These are phyloP conservation scores for Chytridiales sp. DNA, from an alignment of 371 early-diverging fungal genomes.

Conservation along the genomic window DNA sequence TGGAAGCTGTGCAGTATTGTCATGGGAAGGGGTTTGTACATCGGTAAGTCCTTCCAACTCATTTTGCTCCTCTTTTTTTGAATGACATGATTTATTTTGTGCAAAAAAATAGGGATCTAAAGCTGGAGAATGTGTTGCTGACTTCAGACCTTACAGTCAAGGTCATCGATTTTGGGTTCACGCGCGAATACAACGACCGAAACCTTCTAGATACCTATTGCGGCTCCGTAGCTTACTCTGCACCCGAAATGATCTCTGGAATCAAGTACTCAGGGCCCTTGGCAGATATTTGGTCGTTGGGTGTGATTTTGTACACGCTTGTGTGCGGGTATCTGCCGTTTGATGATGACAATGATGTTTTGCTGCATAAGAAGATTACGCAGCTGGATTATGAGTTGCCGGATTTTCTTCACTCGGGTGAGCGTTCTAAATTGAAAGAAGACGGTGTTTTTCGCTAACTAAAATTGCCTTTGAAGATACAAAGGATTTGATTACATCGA, in stretches of 20 bases:
- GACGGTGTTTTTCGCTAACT: not conserved
- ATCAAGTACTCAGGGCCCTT: slow-evolving; percentile 79
- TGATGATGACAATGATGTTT: slow-evolving; percentile 75
- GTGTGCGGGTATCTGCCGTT: slow-evolving; percentile 81
- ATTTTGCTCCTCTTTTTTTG: slow-evolving; percentile 5
- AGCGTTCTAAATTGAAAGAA: not conserved
- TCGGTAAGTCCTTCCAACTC: slow-evolving; percentile 46
- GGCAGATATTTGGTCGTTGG: slow-evolving; percentile 87
- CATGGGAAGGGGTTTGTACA: slow-evolving; percentile 78
- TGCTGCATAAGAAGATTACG: slow-evolving; percentile 70
- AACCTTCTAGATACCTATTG: slow-evolving; percentile 81
- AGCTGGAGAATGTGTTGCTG: slow-evolving; percentile 82
- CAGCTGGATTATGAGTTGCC: slow-evolving; percentile 73
- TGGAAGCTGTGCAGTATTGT: slow-evolving; percentile 73
- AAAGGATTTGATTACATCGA: slow-evolving; percentile 54
- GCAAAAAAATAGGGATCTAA: slow-evolving; percentile 64
- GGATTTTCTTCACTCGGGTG: slow-evolving; percentile 60
- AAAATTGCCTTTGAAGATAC: slow-evolving; percentile 19
- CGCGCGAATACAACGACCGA: slow-evolving; percentile 63
- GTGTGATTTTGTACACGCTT: slow-evolving; percentile 77
- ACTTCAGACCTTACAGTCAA: slow-evolving; percentile 73
- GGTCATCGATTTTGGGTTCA: slow-evolving; percentile 89
- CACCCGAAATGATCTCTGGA: slow-evolving; percentile 77
- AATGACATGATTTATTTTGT: slow-evolving; percentile 15
- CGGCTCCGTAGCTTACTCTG: slow-evolving; percentile 80